Conservation (phyloP, 257 asterid species). For the Eucommia ulmoides region DNA sequence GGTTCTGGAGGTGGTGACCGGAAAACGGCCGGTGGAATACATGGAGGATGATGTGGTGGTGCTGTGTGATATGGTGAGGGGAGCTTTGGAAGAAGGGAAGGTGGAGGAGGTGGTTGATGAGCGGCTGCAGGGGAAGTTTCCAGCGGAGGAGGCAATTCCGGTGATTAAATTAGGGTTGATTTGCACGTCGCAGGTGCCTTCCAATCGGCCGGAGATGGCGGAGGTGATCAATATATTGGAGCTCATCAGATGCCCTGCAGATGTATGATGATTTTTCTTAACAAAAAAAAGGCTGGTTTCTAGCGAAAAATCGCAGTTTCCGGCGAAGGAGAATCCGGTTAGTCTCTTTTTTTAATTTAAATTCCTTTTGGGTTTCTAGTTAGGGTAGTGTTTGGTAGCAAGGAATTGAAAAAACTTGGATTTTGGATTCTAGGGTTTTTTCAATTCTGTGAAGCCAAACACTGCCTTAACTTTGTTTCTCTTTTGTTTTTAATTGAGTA, state of each 20-base stretch:
- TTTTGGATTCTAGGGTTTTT: conserved; percentile 15
- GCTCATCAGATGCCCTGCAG: conserved; percentile 60
- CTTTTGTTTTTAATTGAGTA: no score
- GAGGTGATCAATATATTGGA: conserved; percentile 84
- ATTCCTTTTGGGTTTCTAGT: conserved; percentile 20
- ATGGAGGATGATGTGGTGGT: conserved; percentile 91
- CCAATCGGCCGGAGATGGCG: conserved; percentile 79
- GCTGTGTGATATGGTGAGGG: conserved; percentile 84
- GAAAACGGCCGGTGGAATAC: conserved; percentile 87
- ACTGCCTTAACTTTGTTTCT: conserved; percentile 23
- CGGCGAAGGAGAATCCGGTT: conserved; percentile 54
- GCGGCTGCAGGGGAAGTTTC: conserved; percentile 63
- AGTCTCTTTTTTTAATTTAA: no score
- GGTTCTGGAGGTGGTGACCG: conserved; percentile 58
- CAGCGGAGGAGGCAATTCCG: conserved; percentile 72
- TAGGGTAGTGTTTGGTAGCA: no score
- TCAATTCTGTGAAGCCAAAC: conserved; percentile 8
- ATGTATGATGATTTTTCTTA: no score
- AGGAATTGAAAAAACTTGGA: conserved; percentile 11
- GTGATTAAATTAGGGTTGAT: conserved; percentile 72
- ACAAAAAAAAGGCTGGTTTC: conserved; percentile 52
- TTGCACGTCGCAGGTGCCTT: conserved; percentile 88
- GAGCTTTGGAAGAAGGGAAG: conserved; percentile 65
- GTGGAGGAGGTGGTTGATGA: conserved; percentile 65
- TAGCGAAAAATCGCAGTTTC: conserved; percentile 12